Conservation (phyloP, 2,329 filamentous ascomycete genomes). For the Escovopsis weberi region DNA sequence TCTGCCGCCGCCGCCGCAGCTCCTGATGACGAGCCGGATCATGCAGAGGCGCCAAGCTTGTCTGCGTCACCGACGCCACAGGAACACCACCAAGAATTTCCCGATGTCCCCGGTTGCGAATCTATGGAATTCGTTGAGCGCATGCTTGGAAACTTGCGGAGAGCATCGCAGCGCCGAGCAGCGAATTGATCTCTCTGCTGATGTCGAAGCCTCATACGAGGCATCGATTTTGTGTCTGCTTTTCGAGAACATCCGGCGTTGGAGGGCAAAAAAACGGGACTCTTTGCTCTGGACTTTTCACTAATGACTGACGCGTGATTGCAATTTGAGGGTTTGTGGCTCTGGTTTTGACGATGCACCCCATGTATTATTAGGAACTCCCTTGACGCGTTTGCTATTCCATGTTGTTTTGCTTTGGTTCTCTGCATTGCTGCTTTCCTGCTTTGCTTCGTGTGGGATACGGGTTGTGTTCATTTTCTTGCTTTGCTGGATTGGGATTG, state of each 20-base stretch:
- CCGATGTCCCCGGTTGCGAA: conserved; percentile 27
- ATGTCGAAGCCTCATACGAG: too few relatives aligned
- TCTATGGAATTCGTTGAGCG: conserved; percentile 36
- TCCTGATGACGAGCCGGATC: too few relatives aligned
- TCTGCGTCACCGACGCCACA: background rate
- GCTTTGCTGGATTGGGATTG: background rate
- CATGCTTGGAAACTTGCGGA: conserved; percentile 36
- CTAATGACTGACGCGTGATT: background rate
- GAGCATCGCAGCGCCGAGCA: conserved; percentile 17
- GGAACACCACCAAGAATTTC: conserved; percentile 18
- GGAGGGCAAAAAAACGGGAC: too few relatives aligned
- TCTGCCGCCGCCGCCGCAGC: too few relatives aligned
- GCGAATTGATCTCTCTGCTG: background rate
- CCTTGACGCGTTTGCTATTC: background rate
- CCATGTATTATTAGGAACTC: background rate
- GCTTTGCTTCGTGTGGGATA: background rate
- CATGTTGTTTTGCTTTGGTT: background rate
- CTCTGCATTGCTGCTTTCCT: background rate
- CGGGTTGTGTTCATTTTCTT: background rate
- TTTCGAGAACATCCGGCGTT: too few relatives aligned
- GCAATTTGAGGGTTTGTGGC: background rate
- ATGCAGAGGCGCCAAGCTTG: background rate
- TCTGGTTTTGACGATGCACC: background rate
- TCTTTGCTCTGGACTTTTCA: too few relatives aligned
- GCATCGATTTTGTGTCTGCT: too few relatives aligned